These are phyloP conservation scores for Fusarium albosuccineum DNA, from an alignment of 2,329 filamentous ascomycete genomes.

Conservation along the genomic window DNA sequence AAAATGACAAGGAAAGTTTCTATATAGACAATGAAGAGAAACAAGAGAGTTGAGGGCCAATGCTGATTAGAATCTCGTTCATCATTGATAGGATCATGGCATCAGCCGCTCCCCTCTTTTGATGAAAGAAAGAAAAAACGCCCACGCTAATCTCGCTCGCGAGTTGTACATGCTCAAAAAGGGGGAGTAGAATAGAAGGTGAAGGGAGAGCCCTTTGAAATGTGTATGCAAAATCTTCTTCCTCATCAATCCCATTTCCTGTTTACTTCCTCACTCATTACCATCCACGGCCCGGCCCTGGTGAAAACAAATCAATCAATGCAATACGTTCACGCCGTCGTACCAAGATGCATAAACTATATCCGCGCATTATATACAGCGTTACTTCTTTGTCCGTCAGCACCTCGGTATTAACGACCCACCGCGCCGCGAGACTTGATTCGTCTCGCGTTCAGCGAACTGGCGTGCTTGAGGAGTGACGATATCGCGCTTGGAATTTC, in stretches of 20 bases:
- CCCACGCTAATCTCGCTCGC: conserved; percentile 48
- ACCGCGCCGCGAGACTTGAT: conserved; percentile 21
- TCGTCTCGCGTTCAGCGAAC: conserved; percentile 3
- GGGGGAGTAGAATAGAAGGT: conserved; percentile 38
- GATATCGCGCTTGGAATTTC: conserved; percentile 40
- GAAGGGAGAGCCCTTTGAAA: conserved; percentile 33
- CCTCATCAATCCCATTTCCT: conserved; percentile 31
- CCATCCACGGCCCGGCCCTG: conserved; percentile 33
- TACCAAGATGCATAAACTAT: conserved; percentile 35
- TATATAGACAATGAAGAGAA: not conserved
- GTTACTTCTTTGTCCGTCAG: conserved; percentile 11
- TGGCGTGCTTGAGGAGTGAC: conserved; percentile 2
- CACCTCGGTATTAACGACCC: conserved; percentile 11
- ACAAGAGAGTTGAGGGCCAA: not conserved
- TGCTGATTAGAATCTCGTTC: conserved; percentile 16
- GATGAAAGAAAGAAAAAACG: conserved; percentile 37
- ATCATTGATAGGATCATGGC: conserved; percentile 32
- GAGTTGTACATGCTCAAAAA: conserved; percentile 45
- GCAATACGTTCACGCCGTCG: conserved; percentile 27
- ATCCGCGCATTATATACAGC: conserved; percentile 43
- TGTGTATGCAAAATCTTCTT: conserved; percentile 45
- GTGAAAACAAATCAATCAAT: conserved; percentile 25
- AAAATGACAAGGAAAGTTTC: not conserved
- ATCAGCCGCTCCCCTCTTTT: conserved; percentile 39
- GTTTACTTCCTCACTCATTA: conserved; percentile 37